Percentiles rank a stretch among this genome's conserved stretches.
phyloP scores from a whole-genome alignment of 2,329 filamentous ascomycete species.

The Eutypa lata region DNA sequence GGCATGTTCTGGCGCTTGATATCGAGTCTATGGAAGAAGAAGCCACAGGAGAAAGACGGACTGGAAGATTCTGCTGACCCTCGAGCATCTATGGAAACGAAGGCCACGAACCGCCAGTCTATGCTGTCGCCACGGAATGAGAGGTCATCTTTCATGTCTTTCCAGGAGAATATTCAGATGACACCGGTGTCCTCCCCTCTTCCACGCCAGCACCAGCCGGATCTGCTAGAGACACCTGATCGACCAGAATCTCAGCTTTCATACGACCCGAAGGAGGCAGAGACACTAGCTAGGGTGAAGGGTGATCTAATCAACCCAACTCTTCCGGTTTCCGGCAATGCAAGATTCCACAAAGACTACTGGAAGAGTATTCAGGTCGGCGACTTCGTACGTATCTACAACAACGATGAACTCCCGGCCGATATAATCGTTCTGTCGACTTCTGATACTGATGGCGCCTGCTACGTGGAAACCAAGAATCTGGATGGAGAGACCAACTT shows the following conservation, averaged over 20 bases:
- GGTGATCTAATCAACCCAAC: slow-evolving; percentile 69
- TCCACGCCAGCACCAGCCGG: slow-evolving; percentile 38
- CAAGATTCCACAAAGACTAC: slow-evolving; percentile 84
- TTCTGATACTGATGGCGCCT: slow-evolving; percentile 88
- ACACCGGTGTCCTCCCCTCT: slow-evolving; percentile 86
- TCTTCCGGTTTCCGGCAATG: slow-evolving; percentile 62
- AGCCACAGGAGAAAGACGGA: slow-evolving; percentile 48
- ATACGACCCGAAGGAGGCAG: slow-evolving; percentile 33
- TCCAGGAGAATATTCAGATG: slow-evolving; percentile 82
- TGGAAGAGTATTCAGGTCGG: slow-evolving; percentile 97
- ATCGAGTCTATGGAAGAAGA: slow-evolving; percentile 45
- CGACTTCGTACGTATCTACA: slow-evolving; percentile 95
- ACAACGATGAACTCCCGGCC: slow-evolving; percentile 90
- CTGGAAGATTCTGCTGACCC: slow-evolving; percentile 52
- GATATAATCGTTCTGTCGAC: slow-evolving; percentile 91
- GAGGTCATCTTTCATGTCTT: slow-evolving; percentile 50
- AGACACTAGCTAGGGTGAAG: slow-evolving; percentile 44
- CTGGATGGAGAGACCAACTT: slow-evolving; percentile 96
- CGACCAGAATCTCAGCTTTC: slow-evolving; percentile 31
- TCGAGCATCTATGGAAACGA: slow-evolving; percentile 65
- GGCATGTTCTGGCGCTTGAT: slow-evolving; percentile 50
- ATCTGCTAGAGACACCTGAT: slow-evolving; percentile 24
- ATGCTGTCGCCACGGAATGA: slow-evolving; percentile 48
- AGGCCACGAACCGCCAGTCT: slow-evolving; percentile 51
- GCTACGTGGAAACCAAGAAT: slow-evolving; percentile 98